Evolutionary conservation across 2,329 filamentous ascomycete species (phyloP), one percentile per base, ranked within the genome.

Genomic region (Ascochyta viciae-villosae): DNA sequence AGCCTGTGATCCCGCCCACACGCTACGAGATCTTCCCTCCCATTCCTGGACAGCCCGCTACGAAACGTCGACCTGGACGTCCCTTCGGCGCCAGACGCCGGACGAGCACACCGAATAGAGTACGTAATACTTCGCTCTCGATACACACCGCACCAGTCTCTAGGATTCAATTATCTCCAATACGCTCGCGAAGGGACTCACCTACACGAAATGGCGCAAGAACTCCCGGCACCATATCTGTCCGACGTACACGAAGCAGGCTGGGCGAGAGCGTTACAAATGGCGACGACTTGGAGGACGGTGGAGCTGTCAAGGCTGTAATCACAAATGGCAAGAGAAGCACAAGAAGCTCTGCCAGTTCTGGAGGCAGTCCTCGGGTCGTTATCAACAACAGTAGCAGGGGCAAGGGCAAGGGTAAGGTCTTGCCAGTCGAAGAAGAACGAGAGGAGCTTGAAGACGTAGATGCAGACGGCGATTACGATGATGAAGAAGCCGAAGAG

Each of bases 1-100:
- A 71, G 7, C 70, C 75, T 26, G 75, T 79, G 43, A 89, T 95
- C 24, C 89, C 90, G 3, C 80, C 87, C 0, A 86, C 81, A 1
- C 85, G 91, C 31, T 96, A 92, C 73, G 89, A 92, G 65, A 86
- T 95, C 37, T 94, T 90, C 67, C 91, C 91, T 8, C 85, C 89
- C 0, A 77, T 89, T 8, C 84, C 84, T 19, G 83, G 83, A 31
- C 74, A 76, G 48, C 66, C 72, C 16, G 58, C 68, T 13, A 57
- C 70, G 3, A 75, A 68, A 54, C 72, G 75, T 6, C 67, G 74
- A 16, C 69, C 73, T 31, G 73, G 71, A 5, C 65, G 75, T 2
- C 75, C 75, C 10, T 77, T 77, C 54, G 74, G 74, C 24, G 64
- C 74, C 15, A 69, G 72, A 22, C 68, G 74, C n/a, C 66, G 74